phyloP scores from a whole-genome alignment of 805 yeast genomes.

The Lipomyces kockii region DNA sequence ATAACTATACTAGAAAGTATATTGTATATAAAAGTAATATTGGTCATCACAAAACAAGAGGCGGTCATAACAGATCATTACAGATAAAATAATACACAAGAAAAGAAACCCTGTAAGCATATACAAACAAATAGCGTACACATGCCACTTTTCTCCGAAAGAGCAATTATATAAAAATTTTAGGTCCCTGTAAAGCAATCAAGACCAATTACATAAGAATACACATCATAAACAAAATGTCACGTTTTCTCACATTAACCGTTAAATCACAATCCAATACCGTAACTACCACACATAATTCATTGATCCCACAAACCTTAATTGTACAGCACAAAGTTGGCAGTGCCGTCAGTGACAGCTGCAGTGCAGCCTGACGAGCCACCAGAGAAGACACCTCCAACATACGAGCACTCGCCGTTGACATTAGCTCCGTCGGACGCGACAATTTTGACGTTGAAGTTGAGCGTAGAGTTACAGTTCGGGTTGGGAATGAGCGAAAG shows the following conservation, averaged over 20 bases:
- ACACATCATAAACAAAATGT: not conserved
- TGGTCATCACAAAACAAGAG: not conserved
- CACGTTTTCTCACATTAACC: not conserved
- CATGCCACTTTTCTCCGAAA: not conserved
- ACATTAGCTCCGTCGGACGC: conserved; percentile 66
- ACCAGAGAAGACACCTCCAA: conserved; percentile 67
- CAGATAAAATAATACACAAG: not conserved
- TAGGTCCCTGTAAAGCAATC: not conserved
- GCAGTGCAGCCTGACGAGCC: conserved; percentile 87
- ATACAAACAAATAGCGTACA: not conserved
- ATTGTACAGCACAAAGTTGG: conserved; percentile 75
- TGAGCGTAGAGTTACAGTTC: conserved; percentile 80
- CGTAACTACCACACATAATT: not conserved
- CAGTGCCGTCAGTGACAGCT: conserved; percentile 81
- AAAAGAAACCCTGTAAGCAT: not conserved
- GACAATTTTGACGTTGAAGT: conserved; percentile 78
- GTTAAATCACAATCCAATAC: not conserved
- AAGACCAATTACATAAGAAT: not conserved
- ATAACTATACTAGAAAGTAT: not conserved
- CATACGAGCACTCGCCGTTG: conserved; percentile 79
- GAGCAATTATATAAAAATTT: not conserved
- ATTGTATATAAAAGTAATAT: not conserved
- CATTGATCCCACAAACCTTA: not conserved
- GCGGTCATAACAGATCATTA: not conserved
- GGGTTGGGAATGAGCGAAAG: conserved; percentile 78